Conservation (phyloP, 2,329 filamentous ascomycete genomes). For the Chaetothyriales sp. region DNA sequence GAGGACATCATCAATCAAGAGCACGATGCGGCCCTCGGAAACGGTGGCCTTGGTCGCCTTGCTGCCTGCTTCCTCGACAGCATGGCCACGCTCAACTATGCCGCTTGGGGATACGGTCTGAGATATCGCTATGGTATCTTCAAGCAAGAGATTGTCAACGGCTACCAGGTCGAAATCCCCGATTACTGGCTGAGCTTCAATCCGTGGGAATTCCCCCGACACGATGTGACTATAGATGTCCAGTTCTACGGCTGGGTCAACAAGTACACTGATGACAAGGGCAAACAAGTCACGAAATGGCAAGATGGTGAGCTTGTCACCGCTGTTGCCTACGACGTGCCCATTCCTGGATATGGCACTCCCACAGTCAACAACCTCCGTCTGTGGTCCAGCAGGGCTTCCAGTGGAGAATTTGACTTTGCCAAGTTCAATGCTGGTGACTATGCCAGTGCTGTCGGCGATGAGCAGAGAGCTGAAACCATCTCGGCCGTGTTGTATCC, state of each 20-base stretch:
- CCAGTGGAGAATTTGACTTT: conserved; percentile 95
- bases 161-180: conserved; percentile 93
- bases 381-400: conserved; percentile 94
- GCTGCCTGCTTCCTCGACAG: conserved; percentile 97
- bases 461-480: conserved; percentile 96
- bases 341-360: conserved; percentile 80
- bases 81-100: conserved; percentile 82
- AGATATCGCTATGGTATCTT: conserved; percentile 96
- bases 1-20: conserved; percentile 92
- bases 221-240: conserved; percentile 90
- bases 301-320: conserved; percentile 85
- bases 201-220: conserved; percentile 93
- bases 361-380: conserved; percentile 89
- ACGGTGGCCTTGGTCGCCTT: conserved; percentile 84
- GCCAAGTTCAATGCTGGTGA: conserved; percentile 98
- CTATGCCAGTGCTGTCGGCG: conserved; percentile 94
- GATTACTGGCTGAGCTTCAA: conserved; percentile 99
- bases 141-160: conserved; percentile 97
- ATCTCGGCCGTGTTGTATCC: conserved; percentile 96
- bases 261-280: conserved; percentile 58
- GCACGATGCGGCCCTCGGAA: conserved; percentile 89
- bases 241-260: conserved; percentile 85
- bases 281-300: conserved; percentile 64
- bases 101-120: conserved; percentile 93
- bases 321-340: conserved; percentile 85